Base-by-base conservation (phyloP, 164 flowering plant species). In the Saururus chinensis region DNA sequence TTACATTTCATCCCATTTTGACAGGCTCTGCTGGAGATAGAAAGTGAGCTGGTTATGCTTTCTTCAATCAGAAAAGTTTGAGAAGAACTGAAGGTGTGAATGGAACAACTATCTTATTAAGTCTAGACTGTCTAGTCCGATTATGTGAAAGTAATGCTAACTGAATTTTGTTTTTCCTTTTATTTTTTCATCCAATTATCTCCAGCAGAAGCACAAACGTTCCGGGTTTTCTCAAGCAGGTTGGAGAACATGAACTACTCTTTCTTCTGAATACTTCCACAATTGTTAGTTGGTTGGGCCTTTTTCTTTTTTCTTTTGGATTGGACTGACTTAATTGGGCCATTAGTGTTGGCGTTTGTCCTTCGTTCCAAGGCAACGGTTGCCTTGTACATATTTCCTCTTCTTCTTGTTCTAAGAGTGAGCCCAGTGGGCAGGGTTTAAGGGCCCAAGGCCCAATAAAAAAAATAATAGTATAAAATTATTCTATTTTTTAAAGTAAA, bases 341-440 rank as follows among this genome's bases (percentile, higher is more conserved):
- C 54, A 51, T 19, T 51, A 21, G 10, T 19, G 1, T 19, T 51
- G 21, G 17, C 7, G 21, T 19, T 21, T 51, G n/a, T 19, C 19
- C 54, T 19, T 19, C 21, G 19, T 51, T 19, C 20, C 8, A n/a
- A n/a, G n/a, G n/a, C n/a, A n/a, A 1, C 16, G 23, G 19, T 8
- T 35, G 11, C 7, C 20, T 59, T 26, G 19, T 9, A 4, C 10
- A 26, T 57, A 21, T 6, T n/a, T 30, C 37, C 37, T 30, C 6
- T 30, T 30, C 37, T 30, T 30, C 37, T 30, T 30, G 21, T 5
- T 68, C 59, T 68, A n/a, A 69, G 72, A 69, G 35, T 69, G n/a
- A n/a, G 72, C 52, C 23, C 64, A 12, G 54, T n/a, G n/a, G n/a
- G n/a, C n/a, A n/a, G n/a, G n/a, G n/a, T n/a, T n/a, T n/a, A n/a